Evolutionary conservation across 1,284 basidiomycete species (phyloP), one percentile per base, ranked within the genome.

Genomic region (Phellopilus nigrolimitatus): DNA sequence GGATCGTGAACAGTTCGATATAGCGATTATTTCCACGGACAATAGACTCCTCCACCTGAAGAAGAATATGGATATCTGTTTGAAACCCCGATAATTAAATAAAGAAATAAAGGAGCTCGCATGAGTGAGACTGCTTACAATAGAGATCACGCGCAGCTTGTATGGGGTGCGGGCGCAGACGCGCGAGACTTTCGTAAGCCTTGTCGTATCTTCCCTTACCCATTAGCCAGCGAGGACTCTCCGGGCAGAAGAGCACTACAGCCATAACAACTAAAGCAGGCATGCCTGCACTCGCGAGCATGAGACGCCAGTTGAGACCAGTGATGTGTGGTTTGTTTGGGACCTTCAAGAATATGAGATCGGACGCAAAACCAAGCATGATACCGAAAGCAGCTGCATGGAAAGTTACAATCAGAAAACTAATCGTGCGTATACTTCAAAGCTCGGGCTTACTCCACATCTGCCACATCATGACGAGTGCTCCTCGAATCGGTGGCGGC

Each of bases 381-480:
- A 87, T 87, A 45, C 84, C 86, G 58, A 88, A 88, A 0, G 86
- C 86, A n/a, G n/a, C n/a, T n/a, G n/a, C n/a, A n/a, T 3, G 85
- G 81, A 81, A 84, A 60, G 78, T 75, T 64, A 82, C 79, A 75
- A n/a, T n/a, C n/a, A 17, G 44, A 5, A n/a, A n/a, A n/a, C n/a
- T n/a, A n/a, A n/a, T n/a, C n/a, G n/a, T n/a, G n/a, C n/a, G 15
- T 44, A 53, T 34, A n/a, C 3, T 31, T 13, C n/a, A 30, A 39
- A 10, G 36, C 13, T 8, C 13, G n/a, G 24, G 3, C 4, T 8
- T 44, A 30, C 27, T 49, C 43, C 54, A 57, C 30, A 68, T 65
- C 55, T 66, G 71, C 78, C 84, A 86, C 72, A 83, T 82, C 87
- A 88, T 88, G 38, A 88, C 85, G 7, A 91, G 73, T 0, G 80